Conservation (phyloP, 2,329 filamentous ascomycete species). For the Rachicladosporium sp. region DNA sequence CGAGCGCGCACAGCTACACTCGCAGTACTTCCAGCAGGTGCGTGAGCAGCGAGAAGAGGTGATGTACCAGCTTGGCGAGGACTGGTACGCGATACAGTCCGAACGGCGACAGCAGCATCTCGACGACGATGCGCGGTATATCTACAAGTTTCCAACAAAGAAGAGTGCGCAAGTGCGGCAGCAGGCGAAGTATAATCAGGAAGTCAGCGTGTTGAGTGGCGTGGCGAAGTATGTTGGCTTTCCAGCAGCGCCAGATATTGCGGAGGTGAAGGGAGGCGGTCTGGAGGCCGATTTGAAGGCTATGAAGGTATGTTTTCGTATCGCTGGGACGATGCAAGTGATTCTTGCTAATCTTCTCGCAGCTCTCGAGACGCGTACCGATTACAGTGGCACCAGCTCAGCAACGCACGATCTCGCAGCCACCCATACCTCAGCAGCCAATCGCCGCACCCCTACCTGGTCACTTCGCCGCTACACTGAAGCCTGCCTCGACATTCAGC, state of each 20-base stretch:
- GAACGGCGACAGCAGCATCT: slow-evolving; percentile 66
- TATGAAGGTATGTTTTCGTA: slow-evolving; percentile 59
- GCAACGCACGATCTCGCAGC: background rate
- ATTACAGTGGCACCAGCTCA: no score
- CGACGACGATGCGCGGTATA: slow-evolving; percentile 68
- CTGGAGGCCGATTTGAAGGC: slow-evolving; percentile 77
- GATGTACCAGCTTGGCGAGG: slow-evolving; percentile 68
- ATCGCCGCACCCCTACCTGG: background rate
- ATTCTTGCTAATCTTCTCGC: slow-evolving; percentile 6
- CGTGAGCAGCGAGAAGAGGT: slow-evolving; percentile 71
- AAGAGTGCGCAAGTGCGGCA: slow-evolving; percentile 68
- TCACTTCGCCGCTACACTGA: background rate
- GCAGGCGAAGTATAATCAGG: slow-evolving; percentile 84
- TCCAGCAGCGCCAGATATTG: slow-evolving; percentile 80
- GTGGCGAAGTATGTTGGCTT: slow-evolving; percentile 94
- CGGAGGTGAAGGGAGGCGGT: slow-evolving; percentile 57
- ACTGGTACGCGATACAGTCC: slow-evolving; percentile 87
- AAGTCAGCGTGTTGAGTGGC: slow-evolving; percentile 82
- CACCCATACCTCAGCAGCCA: background rate
- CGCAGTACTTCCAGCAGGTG: slow-evolving; percentile 78
- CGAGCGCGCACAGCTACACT: slow-evolving; percentile 72
- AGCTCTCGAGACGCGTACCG: background rate
- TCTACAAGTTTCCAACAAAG: slow-evolving; percentile 66
- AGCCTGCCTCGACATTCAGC: slow-evolving; percentile 9
- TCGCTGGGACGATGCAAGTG: no score